Percentiles rank a stretch among this genome's conserved stretches.
phyloP scores from a whole-genome alignment of 768 basidiomycete genomes.

The Lactarius indigo region DNA sequence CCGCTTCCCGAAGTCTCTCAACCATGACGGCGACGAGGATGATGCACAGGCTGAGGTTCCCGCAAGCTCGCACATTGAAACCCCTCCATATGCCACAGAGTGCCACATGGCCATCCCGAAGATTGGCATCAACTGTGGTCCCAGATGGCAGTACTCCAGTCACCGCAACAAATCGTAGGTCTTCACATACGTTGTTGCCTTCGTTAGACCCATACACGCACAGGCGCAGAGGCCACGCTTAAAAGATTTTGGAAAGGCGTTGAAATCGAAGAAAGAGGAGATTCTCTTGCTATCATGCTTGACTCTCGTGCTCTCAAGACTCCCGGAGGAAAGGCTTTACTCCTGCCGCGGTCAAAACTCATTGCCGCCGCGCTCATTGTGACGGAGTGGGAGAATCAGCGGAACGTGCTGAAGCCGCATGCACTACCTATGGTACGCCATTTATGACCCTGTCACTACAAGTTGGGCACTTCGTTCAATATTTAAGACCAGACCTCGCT shows the following conservation, averaged over 20 bases:
- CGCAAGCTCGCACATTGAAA: neutral
- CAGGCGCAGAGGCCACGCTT: constrained; percentile 83
- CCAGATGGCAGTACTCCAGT: constrained; percentile 42
- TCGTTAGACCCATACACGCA: constrained; percentile 7
- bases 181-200: neutral
- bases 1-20: neutral
- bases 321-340: constrained; percentile 71
- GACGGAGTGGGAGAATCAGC: constrained; percentile 96
- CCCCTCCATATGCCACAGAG: neutral
- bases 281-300: constrained; percentile 60
- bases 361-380: constrained; percentile 84
- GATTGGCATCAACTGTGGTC: constrained; percentile 3
- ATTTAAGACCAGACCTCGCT: constrained; percentile 69
- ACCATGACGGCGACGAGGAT: neutral
- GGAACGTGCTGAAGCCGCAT: constrained; percentile 79
- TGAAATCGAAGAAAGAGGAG: constrained; percentile 57
- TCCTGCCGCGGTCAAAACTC: constrained; percentile 65
- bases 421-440: constrained; percentile 79
- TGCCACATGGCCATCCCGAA: neutral
- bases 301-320: constrained; percentile 87
- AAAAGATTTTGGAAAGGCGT: constrained; percentile 95
- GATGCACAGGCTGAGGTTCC: neutral
- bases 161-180: constrained; percentile 65
- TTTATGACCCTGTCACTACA: neutral
- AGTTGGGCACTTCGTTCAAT: constrained; percentile 16